phyloP scores from a whole-genome alignment of 805 yeast species.

The Candida parachauliodes region DNA sequence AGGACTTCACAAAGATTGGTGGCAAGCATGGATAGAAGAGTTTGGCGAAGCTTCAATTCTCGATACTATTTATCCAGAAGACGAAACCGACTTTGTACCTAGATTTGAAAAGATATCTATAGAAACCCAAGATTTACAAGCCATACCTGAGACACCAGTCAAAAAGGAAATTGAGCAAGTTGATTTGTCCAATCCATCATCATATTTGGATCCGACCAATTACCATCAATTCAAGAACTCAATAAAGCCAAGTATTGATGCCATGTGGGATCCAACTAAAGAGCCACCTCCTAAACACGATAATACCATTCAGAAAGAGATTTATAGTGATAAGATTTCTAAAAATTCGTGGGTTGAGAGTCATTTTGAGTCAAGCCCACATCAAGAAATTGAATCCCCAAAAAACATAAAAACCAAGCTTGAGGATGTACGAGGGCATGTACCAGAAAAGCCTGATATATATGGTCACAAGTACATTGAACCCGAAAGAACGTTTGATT shows the following conservation, averaged over 20 bases:
- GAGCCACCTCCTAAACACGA: conserved; percentile 38
- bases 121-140: background rate
- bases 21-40: conserved; percentile 34
- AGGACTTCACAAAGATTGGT: conserved; percentile 30
- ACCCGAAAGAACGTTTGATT: conserved; percentile 31
- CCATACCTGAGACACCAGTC: conserved; percentile 9
- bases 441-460: conserved; percentile 7
- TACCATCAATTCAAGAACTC: conserved; percentile 20
- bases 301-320: background rate
- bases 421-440: background rate
- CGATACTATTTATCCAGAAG: conserved; percentile 14
- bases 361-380: background rate
- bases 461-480: conserved; percentile 14
- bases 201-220: conserved; percentile 29
- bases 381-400: background rate
- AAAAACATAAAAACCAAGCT: background rate
- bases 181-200: conserved; percentile 13
- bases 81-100: background rate
- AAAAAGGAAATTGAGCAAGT: background rate
- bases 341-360: conserved; percentile 1
- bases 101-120: background rate
- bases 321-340: background rate
- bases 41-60: conserved; percentile 23
- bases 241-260: conserved; percentile 15
- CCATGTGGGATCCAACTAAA: conserved; percentile 43